Percentiles rank a stretch among this genome's conserved stretches.
Evolutionary conservation across 768 basidiomycete genomes (phyloP).

Genomic region (Rhizopogon sp.): DNA sequence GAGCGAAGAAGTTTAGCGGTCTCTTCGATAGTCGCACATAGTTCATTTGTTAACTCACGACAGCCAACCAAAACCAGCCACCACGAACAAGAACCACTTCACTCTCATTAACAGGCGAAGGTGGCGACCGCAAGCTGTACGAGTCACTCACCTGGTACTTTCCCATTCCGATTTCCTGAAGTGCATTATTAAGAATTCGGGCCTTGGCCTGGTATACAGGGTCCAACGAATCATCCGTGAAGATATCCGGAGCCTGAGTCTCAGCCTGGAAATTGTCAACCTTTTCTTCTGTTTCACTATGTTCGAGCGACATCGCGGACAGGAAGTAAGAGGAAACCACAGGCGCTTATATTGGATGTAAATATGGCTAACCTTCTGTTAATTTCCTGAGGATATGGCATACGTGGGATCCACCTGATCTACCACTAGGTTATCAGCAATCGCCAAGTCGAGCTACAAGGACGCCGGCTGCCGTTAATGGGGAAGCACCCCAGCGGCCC

Average conservation of each 20-base stretch:
- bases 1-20: not conserved
- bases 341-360: not conserved
- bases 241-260: constrained; percentile 21
- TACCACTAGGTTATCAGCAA: too few species aligned
- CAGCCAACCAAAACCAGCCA: constrained; percentile 74
- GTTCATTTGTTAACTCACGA: constrained; percentile 42
- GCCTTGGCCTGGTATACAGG: constrained; percentile 58
- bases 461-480: too few species aligned
- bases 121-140: not conserved
- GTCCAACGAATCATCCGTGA: constrained; percentile 33
- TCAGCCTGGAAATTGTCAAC: constrained; percentile 1
- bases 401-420: too few species aligned
- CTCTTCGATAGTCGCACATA: not conserved
- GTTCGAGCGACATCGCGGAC: constrained; percentile 14
- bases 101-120: not conserved
- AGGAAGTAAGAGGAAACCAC: not conserved
- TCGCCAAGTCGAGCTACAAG: too few species aligned
- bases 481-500: too few species aligned
- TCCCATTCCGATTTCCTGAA: constrained; percentile 71
- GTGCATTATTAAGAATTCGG: constrained; percentile 49
- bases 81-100: constrained; percentile 59
- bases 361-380: too few species aligned
- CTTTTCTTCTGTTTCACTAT: constrained; percentile 2
- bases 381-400: too few species aligned
- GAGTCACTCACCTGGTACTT: constrained; percentile 48